Evolutionary conservation across 345 rosid species (phyloP), one percentile per base, ranked within the genome.

Genomic region (Eucalyptus curtisii): DNA sequence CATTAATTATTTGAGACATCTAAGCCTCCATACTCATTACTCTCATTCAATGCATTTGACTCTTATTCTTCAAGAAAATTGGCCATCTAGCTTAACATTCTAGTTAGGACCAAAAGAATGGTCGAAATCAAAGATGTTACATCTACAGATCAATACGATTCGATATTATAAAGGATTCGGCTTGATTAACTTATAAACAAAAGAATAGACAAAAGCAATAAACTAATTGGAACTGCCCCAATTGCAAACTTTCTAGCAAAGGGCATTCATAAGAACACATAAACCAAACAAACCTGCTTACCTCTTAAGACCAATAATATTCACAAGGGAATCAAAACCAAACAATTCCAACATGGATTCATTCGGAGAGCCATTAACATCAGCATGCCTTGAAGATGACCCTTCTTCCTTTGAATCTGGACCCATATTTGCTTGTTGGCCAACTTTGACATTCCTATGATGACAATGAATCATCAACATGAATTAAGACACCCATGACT

Each of bases 321-420:
- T 96, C 86, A 98, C 99, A 90, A 98, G 99, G 86, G 99, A 97
- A 93, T 97, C 99, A 33, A 98, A 98, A 92, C 99, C 99, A 95
- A 98, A 98, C 91, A 97, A 91, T 89, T 98, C 99, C 93, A 98
- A 92, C 88, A 93, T 97, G 87, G 97, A 92, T 86, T 95, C 97
- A 30, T 90, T 91, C 49, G 91, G 96, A 25, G 93, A 90, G 49
- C 95, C 97, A 94, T 94, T 93, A 30, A 88, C 90, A 57, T 49
- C 91, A 87, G 90, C 92, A 92, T 93, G 91, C 40, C 91, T 93
- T 45, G 94, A 91, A 87, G 88, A 49, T 40, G 88, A 55, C 88
- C 90, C 94, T 81, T 93, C 94, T 87, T 71, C 91, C 31, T 88
- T 91, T 22, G 64, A 89, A 91, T 89, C 91, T 87, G 93, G 79